A percentile compares a stretch with the other conserved stretches of the same genome.
Evolutionary conservation across 2,329 filamentous ascomycete species (phyloP).

Genomic region (Alternaria novae-zelandiae): DNA sequence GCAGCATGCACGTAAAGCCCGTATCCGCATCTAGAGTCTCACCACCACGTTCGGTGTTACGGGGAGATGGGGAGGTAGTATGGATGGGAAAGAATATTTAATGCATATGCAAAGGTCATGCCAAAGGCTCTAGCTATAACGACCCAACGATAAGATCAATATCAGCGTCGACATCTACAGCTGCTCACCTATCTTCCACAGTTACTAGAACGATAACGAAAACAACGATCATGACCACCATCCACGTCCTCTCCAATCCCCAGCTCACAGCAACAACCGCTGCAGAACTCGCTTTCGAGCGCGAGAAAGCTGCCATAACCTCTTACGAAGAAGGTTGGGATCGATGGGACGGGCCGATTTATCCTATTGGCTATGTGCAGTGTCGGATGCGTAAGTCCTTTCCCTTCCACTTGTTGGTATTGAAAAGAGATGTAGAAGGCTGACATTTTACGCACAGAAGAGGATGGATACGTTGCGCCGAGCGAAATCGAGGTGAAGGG

Average conservation of each 20-base stretch:
- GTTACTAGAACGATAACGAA: neutral
- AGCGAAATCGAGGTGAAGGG: neutral
- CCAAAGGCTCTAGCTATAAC: accelerated
- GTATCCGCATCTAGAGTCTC: neutral
- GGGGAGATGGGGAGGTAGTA: neutral
- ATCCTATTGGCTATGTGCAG: conserved; percentile 31
- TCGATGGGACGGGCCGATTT: conserved; percentile 33
- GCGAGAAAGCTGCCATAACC: conserved; percentile 27
- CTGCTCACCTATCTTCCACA: neutral
- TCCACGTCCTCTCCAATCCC: too few species aligned
- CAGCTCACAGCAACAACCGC: neutral
- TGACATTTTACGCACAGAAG: neutral
- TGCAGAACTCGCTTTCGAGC: conserved; percentile 29
- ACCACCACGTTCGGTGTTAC: neutral
- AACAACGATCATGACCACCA: neutral
- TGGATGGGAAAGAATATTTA: neutral
- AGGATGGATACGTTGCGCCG: neutral
- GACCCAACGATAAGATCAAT: neutral
- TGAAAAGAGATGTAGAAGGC: too few species aligned
- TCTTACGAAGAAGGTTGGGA: conserved; percentile 39
- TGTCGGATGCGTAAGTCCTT: conserved; percentile 27
- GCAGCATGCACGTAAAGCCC: neutral
- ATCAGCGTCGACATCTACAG: neutral
- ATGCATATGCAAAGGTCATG: neutral
- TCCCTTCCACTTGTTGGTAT: neutral